Evolutionary conservation across 192 early-diverging fungal genomes (phyloP), one percentile per base, ranked within the genome.

Genomic region (Podila verticillata): DNA sequence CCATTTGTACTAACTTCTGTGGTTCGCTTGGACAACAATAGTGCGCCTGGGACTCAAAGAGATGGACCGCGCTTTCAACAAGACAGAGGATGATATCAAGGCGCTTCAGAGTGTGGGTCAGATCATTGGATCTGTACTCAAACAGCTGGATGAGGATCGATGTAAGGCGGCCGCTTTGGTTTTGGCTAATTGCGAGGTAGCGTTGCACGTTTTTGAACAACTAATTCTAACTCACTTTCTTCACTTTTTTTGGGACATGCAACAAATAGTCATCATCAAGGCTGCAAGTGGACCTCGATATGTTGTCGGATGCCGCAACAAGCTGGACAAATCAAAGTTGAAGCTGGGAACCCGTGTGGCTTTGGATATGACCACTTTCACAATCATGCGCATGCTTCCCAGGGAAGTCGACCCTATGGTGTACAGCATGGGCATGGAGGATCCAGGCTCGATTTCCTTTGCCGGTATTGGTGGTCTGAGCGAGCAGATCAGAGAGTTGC

Each of bases 331-430:
- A 83, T 93, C 92, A 56, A 97, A 98, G 74, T 87, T 99, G 32
- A 98, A 96, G 81, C 94, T 95, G 73, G 96, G 96, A n/a, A 90
- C 95, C 44, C 95, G 98, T 51, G 98, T 99, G n/a, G 92, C 98
- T 6, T 87, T 99, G 60, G 98, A 99, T 82, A 99, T 99, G 96
- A 99, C 98, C 26, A 99, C 98, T 8, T 87, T 99, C 71, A 99
- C 98, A n/a, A 99, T 99, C 70, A 99, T 99, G 98, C 93, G 98
- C 47, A 92, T 96, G 75, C 88, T 99, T 32, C 98, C 98, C 48
- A 89, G 98, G 30, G 98, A 99, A 70, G 97, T 99, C 0, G 98
- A 99, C 83, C 98, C 98, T 47, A 90, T 99, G 67, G 98, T 99
- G 28, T 99, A 99, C 89, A 99, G 97, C 87, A 99, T 99, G 98